These are phyloP conservation scores for Rubroboletus satanas DNA, from an alignment of 768 basidiomycete genomes.

Conservation along the genomic window DNA sequence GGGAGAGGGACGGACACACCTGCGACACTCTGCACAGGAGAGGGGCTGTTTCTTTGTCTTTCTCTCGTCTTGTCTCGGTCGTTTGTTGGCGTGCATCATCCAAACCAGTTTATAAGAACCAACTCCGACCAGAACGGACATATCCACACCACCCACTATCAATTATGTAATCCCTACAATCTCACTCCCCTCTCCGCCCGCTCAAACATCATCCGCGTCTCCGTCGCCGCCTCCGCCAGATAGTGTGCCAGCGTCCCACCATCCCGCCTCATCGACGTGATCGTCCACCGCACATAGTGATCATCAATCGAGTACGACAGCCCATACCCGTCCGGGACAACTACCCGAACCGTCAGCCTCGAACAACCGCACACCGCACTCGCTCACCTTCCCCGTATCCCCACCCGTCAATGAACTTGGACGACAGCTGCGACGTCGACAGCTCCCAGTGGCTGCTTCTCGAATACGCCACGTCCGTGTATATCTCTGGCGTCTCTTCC, in stretches of 20 bases:
- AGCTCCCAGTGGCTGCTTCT: conserved; percentile 88
- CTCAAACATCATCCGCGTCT: conserved; percentile 74
- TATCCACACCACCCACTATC: conserved; percentile 17
- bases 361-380: not conserved
- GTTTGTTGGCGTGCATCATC: conserved; percentile 35
- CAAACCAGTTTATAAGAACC: conserved; percentile 2
- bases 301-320: conserved; percentile 87
- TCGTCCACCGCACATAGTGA: conserved; percentile 83
- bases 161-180: conserved; percentile 22
- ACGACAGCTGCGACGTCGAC: conserved; percentile 84
- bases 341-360: conserved; percentile 36
- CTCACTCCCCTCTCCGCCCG: conserved; percentile 33
- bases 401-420: conserved; percentile 86
- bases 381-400: conserved; percentile 89
- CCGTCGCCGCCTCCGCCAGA: conserved; percentile 76
- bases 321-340: conserved; percentile 90
- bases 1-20: conserved; percentile 11
- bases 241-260: conserved; percentile 61
- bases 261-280: conserved; percentile 64
- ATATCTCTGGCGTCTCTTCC: conserved; percentile 71
- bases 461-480: conserved; percentile 65
- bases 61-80: conserved; percentile 38
- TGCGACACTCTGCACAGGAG: conserved; percentile 61
- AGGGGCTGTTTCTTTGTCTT: conserved; percentile 41
- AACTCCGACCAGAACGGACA: conserved; percentile 28